These are phyloP conservation scores for Mercurialis annua DNA, from an alignment of 345 rosid species.

Conservation along the genomic window DNA sequence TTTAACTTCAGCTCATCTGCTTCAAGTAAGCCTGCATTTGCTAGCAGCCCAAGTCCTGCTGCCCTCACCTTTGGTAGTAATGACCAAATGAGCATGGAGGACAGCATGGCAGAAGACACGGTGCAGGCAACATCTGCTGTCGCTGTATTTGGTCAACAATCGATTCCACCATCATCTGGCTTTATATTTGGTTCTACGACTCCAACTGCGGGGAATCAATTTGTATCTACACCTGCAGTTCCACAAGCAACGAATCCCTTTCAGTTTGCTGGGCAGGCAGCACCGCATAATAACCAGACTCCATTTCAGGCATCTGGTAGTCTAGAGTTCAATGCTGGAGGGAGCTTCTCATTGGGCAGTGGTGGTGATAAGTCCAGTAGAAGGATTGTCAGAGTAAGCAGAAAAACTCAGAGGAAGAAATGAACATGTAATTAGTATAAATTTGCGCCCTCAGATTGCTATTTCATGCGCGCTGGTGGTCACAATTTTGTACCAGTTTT, in stretches of 20 bases:
- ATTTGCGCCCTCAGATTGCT: slow-evolving; percentile 10
- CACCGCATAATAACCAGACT: slow-evolving; percentile 44
- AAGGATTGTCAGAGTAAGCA: slow-evolving; percentile 42
- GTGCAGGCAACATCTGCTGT: slow-evolving; percentile 48
- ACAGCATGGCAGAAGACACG: slow-evolving; percentile 97
- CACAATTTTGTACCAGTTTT: slow-evolving; percentile 42
- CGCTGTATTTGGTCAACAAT: slow-evolving; percentile 48
- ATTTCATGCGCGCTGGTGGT: slow-evolving; percentile 7
- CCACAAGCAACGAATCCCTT: slow-evolving; percentile 48
- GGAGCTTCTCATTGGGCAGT: slow-evolving; percentile 83
- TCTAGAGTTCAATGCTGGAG: slow-evolving; percentile 57
- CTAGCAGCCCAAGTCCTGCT: slow-evolving; percentile 44
- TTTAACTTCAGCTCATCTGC: slow-evolving; percentile 53
- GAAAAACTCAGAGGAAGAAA: slow-evolving; percentile 44
- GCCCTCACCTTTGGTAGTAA: slow-evolving; percentile 49
- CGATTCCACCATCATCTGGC: slow-evolving; percentile 30
- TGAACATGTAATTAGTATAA: slow-evolving; percentile 27
- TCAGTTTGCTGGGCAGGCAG: slow-evolving; percentile 60
- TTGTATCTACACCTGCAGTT: slow-evolving; percentile 44
- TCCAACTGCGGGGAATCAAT: slow-evolving; percentile 39
- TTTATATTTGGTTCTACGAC: slow-evolving; percentile 36
- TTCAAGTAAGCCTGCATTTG: slow-evolving; percentile 43
- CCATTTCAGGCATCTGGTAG: slow-evolving; percentile 69
- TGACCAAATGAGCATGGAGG: slow-evolving; percentile 86
- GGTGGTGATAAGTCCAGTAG: slow-evolving; percentile 70